A percentile compares a stretch with the other conserved stretches of the same genome.
Conservation (phyloP, 2,329 filamentous ascomycete genomes). For the Tolypocladium ovalisporum region DNA sequence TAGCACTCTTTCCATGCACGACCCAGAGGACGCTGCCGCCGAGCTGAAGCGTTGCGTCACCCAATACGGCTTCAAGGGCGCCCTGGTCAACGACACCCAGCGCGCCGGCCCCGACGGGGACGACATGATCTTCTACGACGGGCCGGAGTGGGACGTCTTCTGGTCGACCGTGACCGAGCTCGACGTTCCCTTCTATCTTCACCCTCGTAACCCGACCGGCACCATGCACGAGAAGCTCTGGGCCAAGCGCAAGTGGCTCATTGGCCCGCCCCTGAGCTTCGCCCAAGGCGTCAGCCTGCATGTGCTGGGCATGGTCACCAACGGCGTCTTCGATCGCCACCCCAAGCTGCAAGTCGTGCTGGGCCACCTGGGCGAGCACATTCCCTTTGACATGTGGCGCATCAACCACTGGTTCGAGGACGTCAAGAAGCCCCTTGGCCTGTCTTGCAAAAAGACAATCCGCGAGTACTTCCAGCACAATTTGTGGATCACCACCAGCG, state of each 20-base stretch:
- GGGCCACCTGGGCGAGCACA: constrained; percentile 37
- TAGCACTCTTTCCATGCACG: constrained; percentile 40
- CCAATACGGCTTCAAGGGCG: constrained; percentile 50
- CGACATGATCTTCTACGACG: constrained; percentile 54
- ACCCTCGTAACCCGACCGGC: constrained; percentile 48
- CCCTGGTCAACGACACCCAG: constrained; percentile 51
- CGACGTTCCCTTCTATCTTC: constrained; percentile 54
- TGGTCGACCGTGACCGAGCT: constrained; percentile 47
- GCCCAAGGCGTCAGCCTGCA: constrained; percentile 49
- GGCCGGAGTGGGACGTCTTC: constrained; percentile 48
- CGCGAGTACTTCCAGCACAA: constrained; percentile 43
- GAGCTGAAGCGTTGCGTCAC: constrained; percentile 43
- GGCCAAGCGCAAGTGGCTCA: constrained; percentile 46
- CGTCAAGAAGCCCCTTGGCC: constrained; percentile 37
- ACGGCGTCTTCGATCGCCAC: constrained; percentile 38
- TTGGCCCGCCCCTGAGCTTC: constrained; percentile 48
- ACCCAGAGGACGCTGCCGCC: constrained; percentile 35
- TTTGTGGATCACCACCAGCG: constrained; percentile 46
- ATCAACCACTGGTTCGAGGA: constrained; percentile 47
- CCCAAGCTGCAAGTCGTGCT: constrained; percentile 34
- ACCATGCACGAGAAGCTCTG: constrained; percentile 46
- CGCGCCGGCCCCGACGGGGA: constrained; percentile 46
- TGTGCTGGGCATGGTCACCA: constrained; percentile 37
- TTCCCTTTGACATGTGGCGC: constrained; percentile 37
- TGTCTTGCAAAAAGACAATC: constrained; percentile 36